These are phyloP conservation scores for Pouteria glomerata DNA, from an alignment of 148 eudicot species.

Conservation along the genomic window DNA sequence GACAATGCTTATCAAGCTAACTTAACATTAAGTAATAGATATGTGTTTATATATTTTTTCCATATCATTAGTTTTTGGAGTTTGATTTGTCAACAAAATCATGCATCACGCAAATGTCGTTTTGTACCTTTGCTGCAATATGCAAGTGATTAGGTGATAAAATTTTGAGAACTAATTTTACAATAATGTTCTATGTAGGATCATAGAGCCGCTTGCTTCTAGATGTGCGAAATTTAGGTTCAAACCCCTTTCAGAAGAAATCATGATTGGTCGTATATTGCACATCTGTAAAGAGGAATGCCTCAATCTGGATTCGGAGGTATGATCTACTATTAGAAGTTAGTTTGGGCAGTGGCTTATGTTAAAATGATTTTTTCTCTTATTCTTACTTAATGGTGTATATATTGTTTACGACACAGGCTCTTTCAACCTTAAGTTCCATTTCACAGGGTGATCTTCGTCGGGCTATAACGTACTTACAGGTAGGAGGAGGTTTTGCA, in stretches of 20 bases:
- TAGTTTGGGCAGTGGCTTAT: not conserved
- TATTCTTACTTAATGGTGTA: slow-evolving; percentile 6
- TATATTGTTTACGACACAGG: slow-evolving; percentile 33
- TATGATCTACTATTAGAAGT: slow-evolving; percentile 19
- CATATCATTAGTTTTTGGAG: too few relatives aligned
- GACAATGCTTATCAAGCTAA: too few relatives aligned
- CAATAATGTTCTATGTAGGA: slow-evolving; percentile 39
- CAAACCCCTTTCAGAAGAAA: slow-evolving; percentile 84
- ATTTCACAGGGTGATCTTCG: slow-evolving; percentile 98
- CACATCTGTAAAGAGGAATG: slow-evolving; percentile 88
- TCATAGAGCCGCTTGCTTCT: slow-evolving; percentile 93
- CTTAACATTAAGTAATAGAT: too few relatives aligned
- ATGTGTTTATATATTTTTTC: too few relatives aligned
- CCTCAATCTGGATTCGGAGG: slow-evolving; percentile 79
- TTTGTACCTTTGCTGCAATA: slow-evolving; percentile 8
- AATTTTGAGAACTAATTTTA: not conserved
- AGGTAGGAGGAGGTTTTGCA: slow-evolving; percentile 36
- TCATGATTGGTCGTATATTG: slow-evolving; percentile 70
- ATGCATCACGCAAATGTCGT: too few relatives aligned
- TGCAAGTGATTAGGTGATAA: not conserved
- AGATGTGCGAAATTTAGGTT: slow-evolving; percentile 97
- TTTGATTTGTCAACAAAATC: too few relatives aligned
- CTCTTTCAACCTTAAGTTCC: slow-evolving; percentile 76
- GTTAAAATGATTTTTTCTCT: slow-evolving; percentile 4
- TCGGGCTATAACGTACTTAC: slow-evolving; percentile 88